These are phyloP conservation scores for Beauveria brongniartii DNA, from an alignment of 2,329 filamentous ascomycete species.

Conservation along the genomic window DNA sequence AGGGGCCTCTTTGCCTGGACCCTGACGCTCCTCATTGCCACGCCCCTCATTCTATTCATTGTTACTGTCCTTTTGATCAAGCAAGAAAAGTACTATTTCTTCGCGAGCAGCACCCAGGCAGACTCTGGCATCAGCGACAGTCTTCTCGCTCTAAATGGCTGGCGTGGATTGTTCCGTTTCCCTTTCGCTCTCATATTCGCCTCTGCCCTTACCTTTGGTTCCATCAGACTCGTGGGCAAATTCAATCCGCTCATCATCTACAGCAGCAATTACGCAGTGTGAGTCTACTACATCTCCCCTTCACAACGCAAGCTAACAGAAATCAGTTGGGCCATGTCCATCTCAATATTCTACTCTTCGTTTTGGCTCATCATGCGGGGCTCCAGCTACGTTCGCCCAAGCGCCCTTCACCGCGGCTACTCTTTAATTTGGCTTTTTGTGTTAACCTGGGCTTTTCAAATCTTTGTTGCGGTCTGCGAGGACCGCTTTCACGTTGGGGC, in stretches of 20 bases:
- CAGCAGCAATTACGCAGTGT: constrained; percentile 75
- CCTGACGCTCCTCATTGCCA: constrained; percentile 70
- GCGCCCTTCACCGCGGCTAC: constrained; percentile 77
- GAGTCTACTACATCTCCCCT: constrained; percentile 19
- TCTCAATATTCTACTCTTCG: constrained; percentile 69
- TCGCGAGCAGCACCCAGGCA: constrained; percentile 52
- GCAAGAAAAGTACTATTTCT: constrained; percentile 81
- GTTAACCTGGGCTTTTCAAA: constrained; percentile 63
- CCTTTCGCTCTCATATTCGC: constrained; percentile 66
- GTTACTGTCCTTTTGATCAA: constrained; percentile 62
- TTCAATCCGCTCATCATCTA: constrained; percentile 88
- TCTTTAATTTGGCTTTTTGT: constrained; percentile 76
- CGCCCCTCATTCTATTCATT: constrained; percentile 63
- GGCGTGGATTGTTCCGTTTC: constrained; percentile 77
- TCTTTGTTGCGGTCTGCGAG: constrained; percentile 66
- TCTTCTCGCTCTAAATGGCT: constrained; percentile 59
- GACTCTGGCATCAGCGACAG: constrained; percentile 52
- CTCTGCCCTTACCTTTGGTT: constrained; percentile 58
- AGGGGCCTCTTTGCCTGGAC: constrained; percentile 84
- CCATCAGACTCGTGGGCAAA: constrained; percentile 69
- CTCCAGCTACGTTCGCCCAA: constrained; percentile 72
- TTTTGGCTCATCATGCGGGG: constrained; percentile 79
- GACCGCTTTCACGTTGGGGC: constrained; percentile 64
- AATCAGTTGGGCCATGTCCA: constrained; percentile 68
- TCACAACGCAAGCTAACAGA: constrained; percentile 12